Evolutionary conservation across 176 grass and related monocot genomes (phyloP).

Genomic region (Bolboschoenus planiculmis): DNA sequence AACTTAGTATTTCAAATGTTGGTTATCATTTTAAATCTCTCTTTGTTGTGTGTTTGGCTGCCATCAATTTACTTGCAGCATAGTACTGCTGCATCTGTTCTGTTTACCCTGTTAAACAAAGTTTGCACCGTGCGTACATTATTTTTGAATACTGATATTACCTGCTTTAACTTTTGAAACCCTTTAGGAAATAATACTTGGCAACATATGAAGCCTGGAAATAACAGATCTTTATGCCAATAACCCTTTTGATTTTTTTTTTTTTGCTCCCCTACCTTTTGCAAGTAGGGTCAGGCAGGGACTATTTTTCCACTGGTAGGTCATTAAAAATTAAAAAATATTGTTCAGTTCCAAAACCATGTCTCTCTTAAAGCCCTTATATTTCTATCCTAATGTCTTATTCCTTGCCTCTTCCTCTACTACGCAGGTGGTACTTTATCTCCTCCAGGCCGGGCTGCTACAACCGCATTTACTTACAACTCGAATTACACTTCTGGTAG

Average conservation of each 20-base stretch:
- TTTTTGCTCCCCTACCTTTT: neutral
- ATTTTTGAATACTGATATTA: neutral
- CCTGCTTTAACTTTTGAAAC: neutral
- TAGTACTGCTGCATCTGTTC: neutral
- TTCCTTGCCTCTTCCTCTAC: neutral
- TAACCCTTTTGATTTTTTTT: neutral
- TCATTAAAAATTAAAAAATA: too few species aligned
- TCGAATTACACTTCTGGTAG: conserved; percentile 42
- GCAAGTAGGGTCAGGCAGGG: neutral
- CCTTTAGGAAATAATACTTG: neutral
- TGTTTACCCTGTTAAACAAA: neutral
- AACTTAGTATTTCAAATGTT: neutral
- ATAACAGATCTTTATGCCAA: neutral
- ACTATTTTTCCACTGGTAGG: neutral
- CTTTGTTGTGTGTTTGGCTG: neutral
- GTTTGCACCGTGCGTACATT: neutral
- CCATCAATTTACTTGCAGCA: neutral
- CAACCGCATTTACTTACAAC: conserved; percentile 38
- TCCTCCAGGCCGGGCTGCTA: conserved; percentile 16
- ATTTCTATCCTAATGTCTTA: neutral
- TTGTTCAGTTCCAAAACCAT: neutral
- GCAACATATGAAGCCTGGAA: neutral
- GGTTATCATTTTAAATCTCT: neutral
- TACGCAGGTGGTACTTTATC: conserved; percentile 2
- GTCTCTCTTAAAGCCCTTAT: too few species aligned